These are phyloP conservation scores for Phlyctochytrium arcticum DNA, from an alignment of 192 early-diverging fungal genomes.

Conservation along the genomic window DNA sequence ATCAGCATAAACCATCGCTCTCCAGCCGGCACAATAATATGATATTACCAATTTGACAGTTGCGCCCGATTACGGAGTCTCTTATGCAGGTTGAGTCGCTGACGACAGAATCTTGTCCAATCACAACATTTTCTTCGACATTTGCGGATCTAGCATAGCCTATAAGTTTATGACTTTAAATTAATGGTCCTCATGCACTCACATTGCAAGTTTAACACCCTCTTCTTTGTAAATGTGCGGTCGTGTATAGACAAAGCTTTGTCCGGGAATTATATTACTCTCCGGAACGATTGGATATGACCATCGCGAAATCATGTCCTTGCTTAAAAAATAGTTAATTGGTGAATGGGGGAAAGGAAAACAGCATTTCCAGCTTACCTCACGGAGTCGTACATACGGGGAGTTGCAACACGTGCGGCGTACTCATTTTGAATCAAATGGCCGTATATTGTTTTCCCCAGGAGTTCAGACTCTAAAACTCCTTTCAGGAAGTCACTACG, in stretches of 20 bases:
- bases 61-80: slow-evolving; percentile 80
- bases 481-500: slow-evolving; percentile 86
- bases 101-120: slow-evolving; percentile 73
- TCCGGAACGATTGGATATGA: slow-evolving; percentile 94
- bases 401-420: slow-evolving; percentile 61
- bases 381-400: slow-evolving; percentile 71
- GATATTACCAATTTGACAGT: slow-evolving; percentile 66
- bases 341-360: not conserved
- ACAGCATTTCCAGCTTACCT: slow-evolving; percentile 41
- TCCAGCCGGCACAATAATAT: not conserved
- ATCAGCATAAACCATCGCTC: not conserved
- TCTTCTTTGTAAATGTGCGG: slow-evolving; percentile 84
- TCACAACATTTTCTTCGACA: slow-evolving; percentile 73
- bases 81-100: slow-evolving; percentile 66
- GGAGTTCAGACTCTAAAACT: slow-evolving; percentile 81
- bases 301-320: slow-evolving; percentile 88
- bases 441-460: slow-evolving; percentile 81
- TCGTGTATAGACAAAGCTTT: slow-evolving; percentile 67
- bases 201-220: slow-evolving; percentile 66
- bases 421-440: slow-evolving; percentile 69
- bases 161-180: too few relatives aligned
- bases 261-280: slow-evolving; percentile 66
- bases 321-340: slow-evolving; percentile 37
- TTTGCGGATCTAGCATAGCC: slow-evolving; percentile 53
- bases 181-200: not conserved